Evolutionary conservation across 805 yeast species (phyloP).

Genomic region (Lachancea dasiensis): DNA sequence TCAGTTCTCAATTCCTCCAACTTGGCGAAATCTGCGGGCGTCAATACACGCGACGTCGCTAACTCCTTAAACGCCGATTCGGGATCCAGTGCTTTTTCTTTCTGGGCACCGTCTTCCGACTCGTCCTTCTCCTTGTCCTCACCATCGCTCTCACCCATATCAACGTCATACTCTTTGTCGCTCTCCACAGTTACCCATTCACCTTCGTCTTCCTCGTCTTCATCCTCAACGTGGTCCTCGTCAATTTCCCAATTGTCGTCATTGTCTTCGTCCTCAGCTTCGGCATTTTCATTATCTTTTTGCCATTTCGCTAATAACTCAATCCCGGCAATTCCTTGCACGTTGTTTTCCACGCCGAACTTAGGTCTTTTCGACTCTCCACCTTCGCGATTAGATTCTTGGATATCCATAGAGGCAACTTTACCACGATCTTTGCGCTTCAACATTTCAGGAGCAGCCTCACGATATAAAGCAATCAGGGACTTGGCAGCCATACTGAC

Average conservation of each 20-base stretch:
- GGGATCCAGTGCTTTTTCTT: constrained; percentile 32
- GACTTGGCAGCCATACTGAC: constrained; percentile 94
- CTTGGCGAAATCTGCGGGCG: constrained; percentile 98
- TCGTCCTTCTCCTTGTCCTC: constrained; percentile 34
- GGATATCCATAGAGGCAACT: constrained; percentile 75
- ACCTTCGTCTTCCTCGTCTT: constrained; percentile 63
- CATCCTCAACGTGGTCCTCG: constrained; percentile 47
- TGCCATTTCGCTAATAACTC: constrained; percentile 85
- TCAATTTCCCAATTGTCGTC: constrained; percentile 55
- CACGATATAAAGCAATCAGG: constrained; percentile 79
- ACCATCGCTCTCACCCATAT: constrained; percentile 45
- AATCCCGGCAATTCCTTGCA: constrained; percentile 81
- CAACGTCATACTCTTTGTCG: constrained; percentile 64
- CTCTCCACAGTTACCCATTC: constrained; percentile 90
- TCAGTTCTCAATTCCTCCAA: constrained; percentile 78
- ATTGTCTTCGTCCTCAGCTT: constrained; percentile 54
- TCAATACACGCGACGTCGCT: constrained; percentile 71
- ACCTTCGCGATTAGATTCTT: constrained; percentile 50
- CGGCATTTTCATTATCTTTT: constrained; percentile 44
- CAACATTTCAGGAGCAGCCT: constrained; percentile 95
- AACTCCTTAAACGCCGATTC: constrained; percentile 45
- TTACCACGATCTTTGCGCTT: constrained; percentile 89
- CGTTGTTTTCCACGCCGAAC: constrained; percentile 69
- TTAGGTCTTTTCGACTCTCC: constrained; percentile 37
- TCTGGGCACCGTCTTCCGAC: constrained; percentile 46